These are phyloP conservation scores for Hanseniaspora singularis DNA, from an alignment of 805 yeast species.

Conservation along the genomic window DNA sequence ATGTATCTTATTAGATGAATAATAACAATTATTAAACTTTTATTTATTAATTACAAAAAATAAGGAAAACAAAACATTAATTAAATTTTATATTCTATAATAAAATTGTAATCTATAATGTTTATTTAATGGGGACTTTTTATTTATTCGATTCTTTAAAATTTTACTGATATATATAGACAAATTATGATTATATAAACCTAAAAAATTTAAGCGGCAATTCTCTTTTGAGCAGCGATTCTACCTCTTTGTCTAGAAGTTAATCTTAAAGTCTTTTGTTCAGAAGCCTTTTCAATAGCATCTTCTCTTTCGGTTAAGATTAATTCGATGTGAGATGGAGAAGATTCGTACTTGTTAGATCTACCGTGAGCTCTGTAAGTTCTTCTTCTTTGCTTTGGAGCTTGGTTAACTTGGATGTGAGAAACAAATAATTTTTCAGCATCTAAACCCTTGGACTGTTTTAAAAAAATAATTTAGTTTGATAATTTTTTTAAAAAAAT, in stretches of 20 bases:
- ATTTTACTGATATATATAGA: constrained; percentile 3
- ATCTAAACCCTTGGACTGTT: constrained; percentile 87
- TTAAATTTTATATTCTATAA: too few species aligned
- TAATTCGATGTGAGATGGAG: constrained; percentile 98
- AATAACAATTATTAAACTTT: too few species aligned
- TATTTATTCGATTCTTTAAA: background rate
- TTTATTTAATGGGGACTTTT: background rate
- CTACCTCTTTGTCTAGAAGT: constrained; percentile 88
- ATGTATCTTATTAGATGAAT: too few species aligned
- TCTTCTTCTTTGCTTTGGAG: constrained; percentile 99
- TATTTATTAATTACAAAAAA: too few species aligned
- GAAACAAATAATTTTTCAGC: constrained; percentile 84
- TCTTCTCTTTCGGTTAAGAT: constrained; percentile 92
- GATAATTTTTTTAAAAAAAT: background rate
- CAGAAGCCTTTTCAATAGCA: constrained; percentile 82
- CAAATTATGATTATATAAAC: constrained; percentile 5
- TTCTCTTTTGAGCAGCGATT: constrained; percentile 77
- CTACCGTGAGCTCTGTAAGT: constrained; percentile 99
- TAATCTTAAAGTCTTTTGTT: constrained; percentile 56
- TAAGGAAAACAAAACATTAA: background rate
- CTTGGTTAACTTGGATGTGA: constrained; percentile 99
- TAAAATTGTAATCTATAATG: background rate
- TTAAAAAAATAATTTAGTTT: constrained; percentile 8
- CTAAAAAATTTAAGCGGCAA: constrained; percentile 42
- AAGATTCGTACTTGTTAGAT: constrained; percentile 97